Evolutionary conservation across 106 monocot genomes (phyloP), one percentile per base, ranked within the genome.

Genomic region (Phalaenopsis equestris): DNA sequence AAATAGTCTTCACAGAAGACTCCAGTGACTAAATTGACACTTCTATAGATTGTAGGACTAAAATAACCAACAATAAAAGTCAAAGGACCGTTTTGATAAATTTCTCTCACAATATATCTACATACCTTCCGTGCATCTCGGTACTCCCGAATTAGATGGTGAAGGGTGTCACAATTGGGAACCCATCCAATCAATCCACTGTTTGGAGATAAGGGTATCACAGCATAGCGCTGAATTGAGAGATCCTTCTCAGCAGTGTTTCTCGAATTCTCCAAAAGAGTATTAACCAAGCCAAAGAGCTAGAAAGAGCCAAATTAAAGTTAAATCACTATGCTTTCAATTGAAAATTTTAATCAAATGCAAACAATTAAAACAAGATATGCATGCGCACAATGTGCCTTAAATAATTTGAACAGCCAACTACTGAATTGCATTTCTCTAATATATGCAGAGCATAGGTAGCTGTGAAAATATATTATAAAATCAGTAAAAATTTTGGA

Each of bases 141-240:
- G 46, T 94, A 99, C 84, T 99, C 98, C 65, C 93, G 81, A 78
- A 99, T 99, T 75, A 99, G 88, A 67, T 94, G 89, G 77, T 99
- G 98, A 8, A 99, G 83, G 8, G 98, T 99, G 72, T 99, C 98
- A 80, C 98, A 99, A 65, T 99, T 90, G 73, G 98, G 94, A 86
- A 99, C 98, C 98, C 98, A 99, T 73, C 83, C 98, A 80, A 99
- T 99, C 75, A 99, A 90, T 18, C 98, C 98, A 80, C 98, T 99
- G 67, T 99, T 99, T 70, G 98, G 98, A 47, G 92, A 99, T 42
- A 99, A 90, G 18, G 98, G 98, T 83, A 99, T 99, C 64, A 99
- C 98, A 21, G 92, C 87, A 86, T 99, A 99, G 52, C 98, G 91
- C 74, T 99, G 94, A 82, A 99, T 99, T 41, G 92, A 95, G 49